Evolutionary conservation across 2,329 filamentous ascomycete species (phyloP).

Genomic region (Apiospora rasikravindrae): DNA sequence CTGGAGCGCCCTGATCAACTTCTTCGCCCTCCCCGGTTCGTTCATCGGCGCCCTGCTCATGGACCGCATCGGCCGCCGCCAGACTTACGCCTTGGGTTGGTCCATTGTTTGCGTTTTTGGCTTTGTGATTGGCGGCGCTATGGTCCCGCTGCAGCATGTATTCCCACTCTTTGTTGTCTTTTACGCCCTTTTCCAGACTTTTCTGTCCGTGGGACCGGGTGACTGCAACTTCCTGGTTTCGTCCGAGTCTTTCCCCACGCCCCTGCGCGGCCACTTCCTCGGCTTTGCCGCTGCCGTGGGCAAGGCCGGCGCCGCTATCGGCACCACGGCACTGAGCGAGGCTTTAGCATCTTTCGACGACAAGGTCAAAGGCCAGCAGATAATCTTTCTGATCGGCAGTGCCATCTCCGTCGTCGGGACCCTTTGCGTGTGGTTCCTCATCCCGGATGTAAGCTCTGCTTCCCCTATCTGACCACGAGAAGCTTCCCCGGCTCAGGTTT

Average conservation of each 20-base stretch:
- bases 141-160: conserved; percentile 52
- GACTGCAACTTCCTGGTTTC: conserved; percentile 56
- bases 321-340: conserved; percentile 38
- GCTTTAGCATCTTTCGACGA: conserved; percentile 7
- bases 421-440: conserved; percentile 15
- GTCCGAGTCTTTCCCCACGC: conserved; percentile 56
- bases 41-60: conserved; percentile 54
- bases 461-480: not conserved
- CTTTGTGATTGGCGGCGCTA: conserved; percentile 55
- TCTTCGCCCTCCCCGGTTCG: conserved; percentile 5
- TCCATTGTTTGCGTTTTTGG: conserved; percentile 56
- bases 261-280: conserved; percentile 56
- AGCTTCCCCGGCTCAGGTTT: no score
- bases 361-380: conserved; percentile 14
- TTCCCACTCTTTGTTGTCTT: conserved; percentile 57
- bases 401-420: conserved; percentile 18
- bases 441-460: conserved; percentile 8
- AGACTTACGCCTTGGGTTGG: conserved; percentile 57
- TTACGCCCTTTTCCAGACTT: conserved; percentile 56
- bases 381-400: conserved; percentile 11
- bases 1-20: conserved; percentile 34
- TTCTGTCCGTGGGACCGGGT: conserved; percentile 55
- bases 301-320: conserved; percentile 56
- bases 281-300: conserved; percentile 57
- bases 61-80: conserved; percentile 53